Evolutionary conservation across 2,329 filamentous ascomycete species (phyloP), one percentile per base, ranked within the genome.

Genomic region (Venturia oleaginea): DNA sequence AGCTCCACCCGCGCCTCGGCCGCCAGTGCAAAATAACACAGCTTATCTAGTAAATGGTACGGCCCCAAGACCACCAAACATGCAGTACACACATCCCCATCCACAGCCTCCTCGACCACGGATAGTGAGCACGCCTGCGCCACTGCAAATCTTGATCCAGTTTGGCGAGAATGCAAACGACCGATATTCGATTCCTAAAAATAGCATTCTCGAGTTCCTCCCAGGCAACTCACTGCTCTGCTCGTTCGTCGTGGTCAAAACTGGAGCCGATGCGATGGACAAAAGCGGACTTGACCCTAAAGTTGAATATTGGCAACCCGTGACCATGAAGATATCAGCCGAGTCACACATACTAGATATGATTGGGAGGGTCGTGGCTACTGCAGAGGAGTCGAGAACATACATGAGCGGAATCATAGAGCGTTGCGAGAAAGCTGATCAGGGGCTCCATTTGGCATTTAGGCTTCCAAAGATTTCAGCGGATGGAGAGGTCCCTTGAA

Each of bases 101-200:
- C 72, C 70, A 73, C 71, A 68, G 74, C 76, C 63, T 70, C 72
- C 64, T 74, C 68, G 69, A 73, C 78, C 75, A 73, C 75, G 72
- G 73, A 75, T 65, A 76, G 73, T 72, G 73, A 77, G 69, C 74
- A 81, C 68, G 73, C 76, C 67, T 72, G 76, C 67, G 70, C 71
- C 66, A 10, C 32, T 62, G n/a, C 57, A 66, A 1, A 67, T 77
- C 27, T 70, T 74, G 19, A 75, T 77, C 63, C 73, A 75, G 32
- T 77, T 77, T 63, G 70, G 70, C 3, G 72, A 76, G 62, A 74
- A 73, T n/a, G 74, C 73, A 51, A 89, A 88, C 57, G 90, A 93
- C 72, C 84, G 89, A 32, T 92, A 90, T 72, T 77, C 91, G 59
- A 92, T 94, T 67, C 90, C 90, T 2, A 89, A 87, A 68, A 88